These are phyloP conservation scores for Metschnikowia koreensis DNA, from an alignment of 805 yeast genomes.

Conservation along the genomic window DNA sequence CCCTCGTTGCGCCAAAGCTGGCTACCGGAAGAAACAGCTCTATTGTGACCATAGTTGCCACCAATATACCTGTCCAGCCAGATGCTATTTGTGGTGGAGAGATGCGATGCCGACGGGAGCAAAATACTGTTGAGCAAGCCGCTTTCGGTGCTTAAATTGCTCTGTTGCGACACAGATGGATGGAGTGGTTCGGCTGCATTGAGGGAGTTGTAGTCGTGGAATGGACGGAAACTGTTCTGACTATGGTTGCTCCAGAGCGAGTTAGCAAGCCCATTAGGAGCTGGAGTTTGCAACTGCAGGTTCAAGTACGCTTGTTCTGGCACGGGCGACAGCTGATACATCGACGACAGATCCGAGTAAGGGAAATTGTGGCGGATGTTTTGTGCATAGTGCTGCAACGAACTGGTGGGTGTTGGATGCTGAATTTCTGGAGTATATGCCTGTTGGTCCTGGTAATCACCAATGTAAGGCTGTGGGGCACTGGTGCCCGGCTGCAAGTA, in stretches of 20 bases:
- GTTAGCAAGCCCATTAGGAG: conserved; percentile 1
- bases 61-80: conserved; percentile 19
- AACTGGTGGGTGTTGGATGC: conserved; percentile 1
- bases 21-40: conserved; percentile 13
- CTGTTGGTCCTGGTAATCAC: not conserved
- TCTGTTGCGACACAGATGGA: conserved; percentile 12
- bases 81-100: conserved; percentile 11
- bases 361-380: conserved; percentile 10
- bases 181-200: conserved; percentile 8
- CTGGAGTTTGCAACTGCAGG: conserved; percentile 2
- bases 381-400: conserved; percentile 10
- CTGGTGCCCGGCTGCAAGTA: not conserved
- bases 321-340: not conserved
- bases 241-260: conserved; percentile 14
- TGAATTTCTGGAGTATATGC: not conserved
- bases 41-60: conserved; percentile 10
- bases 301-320: conserved; percentile 4
- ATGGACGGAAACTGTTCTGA: conserved; percentile 13
- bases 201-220: conserved; percentile 9
- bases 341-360: not conserved
- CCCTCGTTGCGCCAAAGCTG: conserved; percentile 16
- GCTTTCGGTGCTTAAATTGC: conserved; percentile 8
- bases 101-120: conserved; percentile 11
- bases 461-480: not conserved
- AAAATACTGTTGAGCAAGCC: conserved; percentile 11